Conservation (phyloP, 176 grass and related monocot species). For the Carex scoparia region DNA sequence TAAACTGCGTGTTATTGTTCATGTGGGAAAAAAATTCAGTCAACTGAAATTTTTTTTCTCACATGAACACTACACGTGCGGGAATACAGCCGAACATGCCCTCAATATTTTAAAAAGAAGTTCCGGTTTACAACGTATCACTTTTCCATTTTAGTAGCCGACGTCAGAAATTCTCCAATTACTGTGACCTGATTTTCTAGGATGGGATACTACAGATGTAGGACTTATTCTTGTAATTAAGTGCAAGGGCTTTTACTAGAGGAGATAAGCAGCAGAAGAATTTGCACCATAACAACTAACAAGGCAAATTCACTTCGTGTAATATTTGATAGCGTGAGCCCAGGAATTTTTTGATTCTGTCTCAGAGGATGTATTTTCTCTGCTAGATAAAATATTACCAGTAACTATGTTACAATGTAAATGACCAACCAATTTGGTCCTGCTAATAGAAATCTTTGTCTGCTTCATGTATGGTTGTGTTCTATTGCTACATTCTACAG, state of each 20-base stretch:
- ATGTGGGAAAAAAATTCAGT: too few relatives aligned
- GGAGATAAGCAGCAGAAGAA: background rate
- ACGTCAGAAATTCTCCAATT: background rate
- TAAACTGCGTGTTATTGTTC: too few relatives aligned
- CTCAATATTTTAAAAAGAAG: background rate
- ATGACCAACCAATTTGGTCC: background rate
- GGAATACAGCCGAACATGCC: too few relatives aligned
- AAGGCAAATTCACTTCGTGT: background rate
- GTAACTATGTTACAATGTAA: background rate
- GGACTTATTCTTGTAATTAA: background rate
- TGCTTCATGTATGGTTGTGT: background rate
- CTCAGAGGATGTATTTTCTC: background rate
- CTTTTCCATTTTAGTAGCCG: background rate
- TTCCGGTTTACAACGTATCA: background rate
- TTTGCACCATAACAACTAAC: background rate
- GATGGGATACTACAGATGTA: background rate
- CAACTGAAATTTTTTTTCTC: too few relatives aligned
- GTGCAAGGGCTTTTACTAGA: background rate
- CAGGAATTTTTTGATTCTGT: background rate
- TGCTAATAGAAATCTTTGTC: background rate
- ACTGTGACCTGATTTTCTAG: background rate
- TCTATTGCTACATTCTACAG: background rate
- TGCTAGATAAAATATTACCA: background rate
- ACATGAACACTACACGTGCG: too few relatives aligned
- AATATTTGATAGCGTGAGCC: background rate